These are phyloP conservation scores for Penicillium verhagenii DNA, from an alignment of 495 filamentous ascomycete species.

Conservation along the genomic window DNA sequence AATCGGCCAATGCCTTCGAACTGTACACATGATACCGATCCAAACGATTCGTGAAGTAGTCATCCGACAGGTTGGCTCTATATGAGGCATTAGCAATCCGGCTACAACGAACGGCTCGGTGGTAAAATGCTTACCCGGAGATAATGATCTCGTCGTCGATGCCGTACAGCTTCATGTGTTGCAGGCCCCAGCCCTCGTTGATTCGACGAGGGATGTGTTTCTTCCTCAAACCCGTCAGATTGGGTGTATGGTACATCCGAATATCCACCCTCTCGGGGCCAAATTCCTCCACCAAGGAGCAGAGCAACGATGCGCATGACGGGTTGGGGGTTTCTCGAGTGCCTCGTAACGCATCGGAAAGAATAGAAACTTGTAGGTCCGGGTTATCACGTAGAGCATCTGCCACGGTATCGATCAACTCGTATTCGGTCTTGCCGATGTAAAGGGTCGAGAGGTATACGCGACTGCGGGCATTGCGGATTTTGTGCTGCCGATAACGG, in stretches of 20 bases:
- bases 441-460: conserved; percentile 95
- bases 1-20: conserved; percentile 72
- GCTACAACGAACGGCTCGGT: background rate
- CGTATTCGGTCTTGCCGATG: conserved; percentile 90
- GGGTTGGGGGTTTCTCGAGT: conserved; percentile 86
- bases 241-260: conserved; percentile 97
- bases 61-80: conserved; percentile 84
- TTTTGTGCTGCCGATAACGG: conserved; percentile 60
- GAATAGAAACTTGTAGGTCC: conserved; percentile 78
- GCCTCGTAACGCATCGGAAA: conserved; percentile 90
- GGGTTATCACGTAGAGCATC: conserved; percentile 77
- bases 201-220: conserved; percentile 79
- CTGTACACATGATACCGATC: conserved; percentile 93
- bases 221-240: conserved; percentile 84
- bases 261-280: conserved; percentile 86
- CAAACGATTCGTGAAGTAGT: conserved; percentile 95
- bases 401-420: conserved; percentile 77
- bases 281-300: conserved; percentile 76
- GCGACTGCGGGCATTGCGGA: conserved; percentile 69
- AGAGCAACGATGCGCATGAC: conserved; percentile 87
- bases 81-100: conserved; percentile 5
- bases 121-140: conserved; percentile 61
- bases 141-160: conserved; percentile 95
- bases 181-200: conserved; percentile 97
- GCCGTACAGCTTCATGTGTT: conserved; percentile 99